phyloP scores from a whole-genome alignment of 2,329 filamentous ascomycete genomes.

The Thermoascus crustaceus region DNA sequence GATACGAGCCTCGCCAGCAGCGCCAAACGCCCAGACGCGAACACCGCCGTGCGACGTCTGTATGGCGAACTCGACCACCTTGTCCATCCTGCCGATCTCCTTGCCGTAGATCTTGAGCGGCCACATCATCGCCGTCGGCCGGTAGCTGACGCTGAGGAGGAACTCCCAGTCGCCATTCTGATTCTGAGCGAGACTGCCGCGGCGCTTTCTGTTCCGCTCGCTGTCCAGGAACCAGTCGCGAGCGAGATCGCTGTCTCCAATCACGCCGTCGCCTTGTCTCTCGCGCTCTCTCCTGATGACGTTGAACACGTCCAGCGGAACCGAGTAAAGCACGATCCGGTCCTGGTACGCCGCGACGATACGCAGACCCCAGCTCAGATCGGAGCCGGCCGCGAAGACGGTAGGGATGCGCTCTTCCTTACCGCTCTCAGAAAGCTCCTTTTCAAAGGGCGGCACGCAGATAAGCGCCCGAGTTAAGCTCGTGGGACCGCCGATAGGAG shows the following conservation, averaged over 20 bases:
- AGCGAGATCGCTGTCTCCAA: slow-evolving; percentile 27
- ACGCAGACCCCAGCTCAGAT: slow-evolving; percentile 50
- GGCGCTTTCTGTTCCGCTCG: slow-evolving; percentile 17
- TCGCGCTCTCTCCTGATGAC: slow-evolving; percentile 27
- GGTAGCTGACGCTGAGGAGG: slow-evolving; percentile 27
- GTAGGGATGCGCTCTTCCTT: slow-evolving; percentile 34
- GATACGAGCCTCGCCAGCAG: slow-evolving; percentile 36
- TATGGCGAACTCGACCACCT: slow-evolving; percentile 45
- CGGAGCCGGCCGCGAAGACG: slow-evolving; percentile 49
- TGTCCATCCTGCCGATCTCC: slow-evolving; percentile 38
- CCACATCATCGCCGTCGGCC: slow-evolving; percentile 35
- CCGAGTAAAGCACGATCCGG: slow-evolving; percentile 50
- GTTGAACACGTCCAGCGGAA: slow-evolving; percentile 51
- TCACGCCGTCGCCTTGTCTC: slow-evolving; percentile 21
- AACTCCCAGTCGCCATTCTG: slow-evolving; percentile 36
- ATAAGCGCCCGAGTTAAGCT: slow-evolving; percentile 53
- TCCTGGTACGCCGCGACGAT: slow-evolving; percentile 50
- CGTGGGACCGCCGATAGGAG: slow-evolving; percentile 48
- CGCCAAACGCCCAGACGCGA: slow-evolving; percentile 46
- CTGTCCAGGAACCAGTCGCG: slow-evolving; percentile 26
- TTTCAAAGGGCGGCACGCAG: slow-evolving; percentile 38
- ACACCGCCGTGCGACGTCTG: slow-evolving; percentile 35
- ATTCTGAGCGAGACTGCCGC: slow-evolving; percentile 24
- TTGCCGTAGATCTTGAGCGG: slow-evolving; percentile 44
- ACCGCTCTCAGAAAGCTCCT: slow-evolving; percentile 6